Percentiles rank a stretch among this genome's conserved stretches.
These are phyloP conservation scores for Cronartium quercuum DNA, from an alignment of 1,284 basidiomycete genomes.

Conservation along the genomic window DNA sequence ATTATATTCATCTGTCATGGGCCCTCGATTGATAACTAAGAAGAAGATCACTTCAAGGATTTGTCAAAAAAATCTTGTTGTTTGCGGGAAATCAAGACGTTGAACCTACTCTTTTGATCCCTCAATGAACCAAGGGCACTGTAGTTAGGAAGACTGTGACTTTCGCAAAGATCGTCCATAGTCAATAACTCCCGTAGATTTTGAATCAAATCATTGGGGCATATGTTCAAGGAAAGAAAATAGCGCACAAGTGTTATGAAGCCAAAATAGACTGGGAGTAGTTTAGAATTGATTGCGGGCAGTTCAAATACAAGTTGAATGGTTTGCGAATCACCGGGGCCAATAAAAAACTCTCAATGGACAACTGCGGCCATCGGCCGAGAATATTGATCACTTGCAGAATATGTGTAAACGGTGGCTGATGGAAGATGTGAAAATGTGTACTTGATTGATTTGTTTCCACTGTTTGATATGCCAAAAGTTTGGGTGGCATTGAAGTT, in stretches of 20 bases:
- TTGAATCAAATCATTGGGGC: not conserved
- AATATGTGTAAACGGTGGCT: conserved; percentile 1
- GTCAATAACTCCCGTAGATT: not conserved
- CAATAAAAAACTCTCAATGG: conserved; percentile 7
- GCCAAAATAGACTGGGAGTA: conserved; percentile 25
- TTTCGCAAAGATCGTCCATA: conserved; percentile 8
- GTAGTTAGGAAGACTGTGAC: conserved; percentile 15
- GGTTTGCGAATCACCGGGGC: conserved; percentile 13
- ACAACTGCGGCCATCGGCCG: conserved; percentile 9
- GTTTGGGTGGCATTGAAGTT: not conserved
- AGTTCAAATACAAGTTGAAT: not conserved
- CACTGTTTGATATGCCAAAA: conserved; percentile 3
- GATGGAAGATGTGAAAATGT: conserved; percentile 15
- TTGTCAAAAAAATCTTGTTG: not conserved
- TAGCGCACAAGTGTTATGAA: conserved; percentile 18
- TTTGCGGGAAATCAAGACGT: not conserved
- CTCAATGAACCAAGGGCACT: conserved; percentile 22
- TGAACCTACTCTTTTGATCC: not conserved
- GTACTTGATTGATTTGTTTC: conserved; percentile 1
- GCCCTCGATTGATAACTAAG: not conserved
- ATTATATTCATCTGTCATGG: not conserved
- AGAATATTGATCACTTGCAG: not conserved
- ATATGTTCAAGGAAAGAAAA: not conserved
- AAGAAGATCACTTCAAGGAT: not conserved
- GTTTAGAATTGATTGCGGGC: conserved; percentile 5